Conservation (phyloP, 257 asterid genomes). For the Solanum clarkiae region DNA sequence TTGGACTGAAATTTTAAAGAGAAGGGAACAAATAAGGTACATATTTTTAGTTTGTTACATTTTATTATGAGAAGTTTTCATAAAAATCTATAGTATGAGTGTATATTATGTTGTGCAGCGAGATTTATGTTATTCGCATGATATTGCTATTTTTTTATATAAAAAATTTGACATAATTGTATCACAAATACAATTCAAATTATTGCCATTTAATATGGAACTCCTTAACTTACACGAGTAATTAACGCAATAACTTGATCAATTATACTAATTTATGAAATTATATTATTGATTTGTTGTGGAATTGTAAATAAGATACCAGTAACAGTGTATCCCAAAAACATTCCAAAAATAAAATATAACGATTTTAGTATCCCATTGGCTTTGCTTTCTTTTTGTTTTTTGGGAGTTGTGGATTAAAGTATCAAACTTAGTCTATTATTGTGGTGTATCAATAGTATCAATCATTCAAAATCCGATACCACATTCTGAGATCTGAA, state of each 20-base stretch:
- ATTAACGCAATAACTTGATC: not conserved
- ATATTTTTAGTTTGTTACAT: not conserved
- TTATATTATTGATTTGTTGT: not conserved
- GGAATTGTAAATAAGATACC: not conserved
- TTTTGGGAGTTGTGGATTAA: too few relatives aligned
- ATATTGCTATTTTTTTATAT: not conserved
- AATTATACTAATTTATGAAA: not conserved
- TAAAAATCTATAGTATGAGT: not conserved
- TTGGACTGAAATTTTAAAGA: conserved; percentile 81
- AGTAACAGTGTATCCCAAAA: not conserved
- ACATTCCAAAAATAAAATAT: not conserved
- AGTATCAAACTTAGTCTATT: too few relatives aligned
- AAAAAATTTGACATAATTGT: not conserved
- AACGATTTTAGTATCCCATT: too few relatives aligned
- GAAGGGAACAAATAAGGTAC: conserved; percentile 55
- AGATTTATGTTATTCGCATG: not conserved
- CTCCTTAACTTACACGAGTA: not conserved
- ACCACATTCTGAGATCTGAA: too few relatives aligned
- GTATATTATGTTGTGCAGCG: not conserved
- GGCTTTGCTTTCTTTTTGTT: not conserved
- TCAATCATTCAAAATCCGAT: too few relatives aligned
- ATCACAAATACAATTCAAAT: not conserved
- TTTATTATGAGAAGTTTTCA: not conserved
- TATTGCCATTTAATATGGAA: not conserved
- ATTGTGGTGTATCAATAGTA: too few relatives aligned